Conservation (phyloP, 441 rosid genomes). For the Corymbia calophylla region DNA sequence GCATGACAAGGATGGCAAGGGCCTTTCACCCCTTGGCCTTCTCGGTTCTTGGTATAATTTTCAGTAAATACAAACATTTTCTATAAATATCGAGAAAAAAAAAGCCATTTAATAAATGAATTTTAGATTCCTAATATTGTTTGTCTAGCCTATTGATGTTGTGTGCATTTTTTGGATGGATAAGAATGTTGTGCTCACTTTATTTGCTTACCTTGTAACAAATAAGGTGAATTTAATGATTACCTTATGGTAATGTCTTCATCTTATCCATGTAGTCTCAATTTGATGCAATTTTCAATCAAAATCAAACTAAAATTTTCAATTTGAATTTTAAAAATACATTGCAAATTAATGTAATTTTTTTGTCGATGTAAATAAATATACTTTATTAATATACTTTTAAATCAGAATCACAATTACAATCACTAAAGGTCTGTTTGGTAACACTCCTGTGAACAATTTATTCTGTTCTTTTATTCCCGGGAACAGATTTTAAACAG, state of each 20-base stretch:
- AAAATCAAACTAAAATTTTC: neutral
- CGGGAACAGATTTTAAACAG: no score
- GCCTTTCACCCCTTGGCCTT: neutral
- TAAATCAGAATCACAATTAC: neutral
- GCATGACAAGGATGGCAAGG: neutral
- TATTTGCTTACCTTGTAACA: no score
- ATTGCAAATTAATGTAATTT: no score
- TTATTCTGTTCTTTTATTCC: no score
- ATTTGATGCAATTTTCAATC: neutral
- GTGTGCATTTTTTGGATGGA: neutral
- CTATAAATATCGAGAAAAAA: neutral
- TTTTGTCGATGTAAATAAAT: no score
- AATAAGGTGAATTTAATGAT: no score
- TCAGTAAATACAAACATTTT: neutral
- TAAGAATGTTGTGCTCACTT: neutral
- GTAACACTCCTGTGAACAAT: no score
- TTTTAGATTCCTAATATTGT: neutral
- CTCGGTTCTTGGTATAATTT: no score
- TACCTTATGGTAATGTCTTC: neutral
- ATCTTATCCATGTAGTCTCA: neutral
- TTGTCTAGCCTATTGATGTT: neutral
- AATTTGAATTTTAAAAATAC: neutral
- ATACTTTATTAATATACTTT: neutral
- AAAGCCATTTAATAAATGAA: neutral
- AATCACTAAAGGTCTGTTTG: no score